Base-by-base conservation (phyloP, 345 rosid genomes). In the Aurinia saxatilis region DNA sequence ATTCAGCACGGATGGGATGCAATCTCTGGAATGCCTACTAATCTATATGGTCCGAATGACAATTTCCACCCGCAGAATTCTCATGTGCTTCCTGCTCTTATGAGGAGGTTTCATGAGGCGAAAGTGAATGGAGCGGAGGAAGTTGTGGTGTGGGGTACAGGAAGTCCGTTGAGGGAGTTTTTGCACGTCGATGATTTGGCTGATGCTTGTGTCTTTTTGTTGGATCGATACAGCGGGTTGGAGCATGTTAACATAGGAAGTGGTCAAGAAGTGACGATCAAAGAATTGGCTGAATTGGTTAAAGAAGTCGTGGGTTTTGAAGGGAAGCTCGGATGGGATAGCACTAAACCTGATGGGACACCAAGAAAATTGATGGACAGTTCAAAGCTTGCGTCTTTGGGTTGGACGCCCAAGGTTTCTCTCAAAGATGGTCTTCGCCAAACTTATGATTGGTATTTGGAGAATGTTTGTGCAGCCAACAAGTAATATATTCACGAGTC, bases 121-220 rank as follows among this genome's bases (percentile, higher is more conserved):
- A 93, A 93, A 65, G 85, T 72, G 34, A 78, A 67, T 11, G 57
- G 71, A 10, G 91, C 87, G 0, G 84, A 87, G 0, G 80, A 87
- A 73, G 99, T 93, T 35, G 99, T 93, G 36, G 97, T 93, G 37
- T 93, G 99, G 99, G 99, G 99, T 15, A 82, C 84, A 0, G 99
- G 99, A 0, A 84, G 95, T 31, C 99, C 99, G 0, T 67, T 93
- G 75, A 80, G 97, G 75, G 99, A 93, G 79, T 93, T 93, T 39
- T 77, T 93, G 50, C 99, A 93, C 58, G 99, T 93, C 0, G 99
- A 93, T 65, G 99, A 93, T 78, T 59, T 93, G 67, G 99, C 99
- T 0, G 99, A 93, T 48, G 95, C 90, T 0, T 86, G 84, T 2
- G 87, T 87, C 38, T 90, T 84, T 75, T 67, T 90, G 80, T 75